Evolutionary conservation across 202 grass and related monocot genomes (phyloP).

Genomic region (Tripidium arundinaceum): DNA sequence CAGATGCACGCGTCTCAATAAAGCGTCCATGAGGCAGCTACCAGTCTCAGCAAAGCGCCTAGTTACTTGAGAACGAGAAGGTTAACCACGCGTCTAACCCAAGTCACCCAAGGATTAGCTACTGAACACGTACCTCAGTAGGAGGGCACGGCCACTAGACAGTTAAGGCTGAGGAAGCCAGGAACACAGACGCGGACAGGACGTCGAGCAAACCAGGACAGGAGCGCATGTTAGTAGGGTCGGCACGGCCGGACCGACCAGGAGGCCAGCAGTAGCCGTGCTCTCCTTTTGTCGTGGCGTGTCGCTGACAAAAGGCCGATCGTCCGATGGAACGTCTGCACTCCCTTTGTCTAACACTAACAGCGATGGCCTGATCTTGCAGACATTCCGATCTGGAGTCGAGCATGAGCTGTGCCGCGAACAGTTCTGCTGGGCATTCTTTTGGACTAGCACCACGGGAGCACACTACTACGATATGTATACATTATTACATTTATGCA

Average conservation of each 20-base stretch:
- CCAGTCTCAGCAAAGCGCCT: slow-evolving; percentile 5
- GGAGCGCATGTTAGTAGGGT: slow-evolving; percentile 41
- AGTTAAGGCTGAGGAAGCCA: neutral
- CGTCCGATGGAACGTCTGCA: neutral
- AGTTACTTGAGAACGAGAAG: slow-evolving; percentile 17
- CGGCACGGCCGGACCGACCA: neutral
- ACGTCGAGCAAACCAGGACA: slow-evolving; percentile 24
- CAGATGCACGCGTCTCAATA: neutral
- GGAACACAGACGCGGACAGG: slow-evolving; percentile 14
- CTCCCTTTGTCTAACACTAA: neutral
- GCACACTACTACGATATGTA: neutral
- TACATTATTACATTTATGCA: too few species aligned
- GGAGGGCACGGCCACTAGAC: neutral
- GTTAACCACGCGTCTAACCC: neutral
- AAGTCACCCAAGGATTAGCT: neutral
- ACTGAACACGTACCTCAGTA: neutral
- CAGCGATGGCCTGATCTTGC: neutral
- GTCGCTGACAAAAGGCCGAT: neutral
- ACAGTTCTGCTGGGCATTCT: neutral
- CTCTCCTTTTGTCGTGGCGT: neutral
- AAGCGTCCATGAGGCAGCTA: slow-evolving; percentile 14
- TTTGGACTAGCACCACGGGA: neutral
- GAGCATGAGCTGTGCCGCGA: neutral
- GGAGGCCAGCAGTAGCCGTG: neutral
- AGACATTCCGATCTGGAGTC: neutral